Base-by-base conservation (phyloP, 1,139 yeast genomes). In the Hyphopichia fennica region DNA sequence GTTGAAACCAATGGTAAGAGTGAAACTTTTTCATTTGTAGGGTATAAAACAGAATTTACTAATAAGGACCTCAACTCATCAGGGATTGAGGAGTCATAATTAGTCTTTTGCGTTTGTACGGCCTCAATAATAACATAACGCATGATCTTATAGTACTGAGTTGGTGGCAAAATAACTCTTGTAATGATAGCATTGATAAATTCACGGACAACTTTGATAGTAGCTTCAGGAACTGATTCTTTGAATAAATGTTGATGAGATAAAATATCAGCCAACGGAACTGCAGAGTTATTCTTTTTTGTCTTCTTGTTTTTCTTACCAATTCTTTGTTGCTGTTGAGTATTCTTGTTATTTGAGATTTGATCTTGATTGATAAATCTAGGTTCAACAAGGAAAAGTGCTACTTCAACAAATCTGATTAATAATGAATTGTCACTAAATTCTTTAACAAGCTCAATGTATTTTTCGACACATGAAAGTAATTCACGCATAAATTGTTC, bases 1-100 rank as follows among this genome's bases (percentile, higher is more conserved):
- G 72, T 62, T n/a, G 79, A 63, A 1, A 87, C 84, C 48, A 89
- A 82, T 11, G 96, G 96, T 46, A 87, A 68, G 23, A 87, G 70
- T 10, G 88, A 82, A 34, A 78, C 74, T 45, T 81, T 79, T 36
- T 76, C 77, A 41, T 69, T 70, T 3, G 87, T 87, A 2, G 96
- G 95, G 52, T 76, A 77, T 37, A 86, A 54, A 1, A 86, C 81
- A 14, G 85, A 62, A 20, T 72, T 65, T 44, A 80, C 69, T 44
- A 84, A 65, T 22, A 82, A 60, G 13, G 63, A 53, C 16, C 61
- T 59, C 40, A 78, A 64, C 17, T 64, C 67, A 4, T 48, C 46
- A 1, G 70, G 60, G 39, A 68, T 56, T 17, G 52, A 30, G 39
- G 60, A 55, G 46, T 69, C 58, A 35, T 51, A 45, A 39, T 63